Percentiles rank a stretch among this genome's conserved stretches.
These are phyloP conservation scores for Mortierella sp. DNA, from an alignment of 371 early-diverging fungal species.

Conservation along the genomic window DNA sequence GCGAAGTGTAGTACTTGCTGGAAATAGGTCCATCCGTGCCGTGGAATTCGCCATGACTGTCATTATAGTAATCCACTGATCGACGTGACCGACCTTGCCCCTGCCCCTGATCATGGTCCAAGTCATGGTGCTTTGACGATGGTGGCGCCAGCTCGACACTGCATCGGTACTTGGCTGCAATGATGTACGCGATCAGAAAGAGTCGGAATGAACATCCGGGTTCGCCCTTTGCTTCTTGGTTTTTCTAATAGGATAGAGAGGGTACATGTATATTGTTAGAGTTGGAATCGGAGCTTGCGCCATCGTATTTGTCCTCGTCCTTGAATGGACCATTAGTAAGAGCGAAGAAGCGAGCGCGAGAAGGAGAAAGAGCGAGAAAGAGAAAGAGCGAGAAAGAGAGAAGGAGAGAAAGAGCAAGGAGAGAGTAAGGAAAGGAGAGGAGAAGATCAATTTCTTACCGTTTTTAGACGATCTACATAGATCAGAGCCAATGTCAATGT, in stretches of 20 bases:
- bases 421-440: neutral
- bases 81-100: no score
- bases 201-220: conserved; percentile 66
- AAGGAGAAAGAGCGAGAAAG: no score
- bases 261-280: no score
- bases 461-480: conserved; percentile 67
- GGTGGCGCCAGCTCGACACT: conserved; percentile 56
- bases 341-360: no score
- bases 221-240: conserved; percentile 60
- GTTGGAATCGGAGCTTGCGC: no score
- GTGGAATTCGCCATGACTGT: neutral
- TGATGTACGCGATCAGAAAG: conserved; percentile 66
- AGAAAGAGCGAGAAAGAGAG: no score
- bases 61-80: no score
- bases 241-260: conserved; percentile 52
- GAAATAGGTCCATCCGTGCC: neutral
- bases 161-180: conserved; percentile 63
- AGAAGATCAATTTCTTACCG: conserved; percentile 53
- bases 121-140: conserved; percentile 3
- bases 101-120: conserved; percentile 1
- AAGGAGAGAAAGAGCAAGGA: no score
- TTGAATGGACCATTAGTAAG: no score
- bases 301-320: no score
- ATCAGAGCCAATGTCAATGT: conserved; percentile 64
- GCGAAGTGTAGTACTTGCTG: neutral